A percentile compares a stretch with the other conserved stretches of the same genome.
Evolutionary conservation across 345 rosid species (phyloP).

Genomic region (Ceriops decandra): DNA sequence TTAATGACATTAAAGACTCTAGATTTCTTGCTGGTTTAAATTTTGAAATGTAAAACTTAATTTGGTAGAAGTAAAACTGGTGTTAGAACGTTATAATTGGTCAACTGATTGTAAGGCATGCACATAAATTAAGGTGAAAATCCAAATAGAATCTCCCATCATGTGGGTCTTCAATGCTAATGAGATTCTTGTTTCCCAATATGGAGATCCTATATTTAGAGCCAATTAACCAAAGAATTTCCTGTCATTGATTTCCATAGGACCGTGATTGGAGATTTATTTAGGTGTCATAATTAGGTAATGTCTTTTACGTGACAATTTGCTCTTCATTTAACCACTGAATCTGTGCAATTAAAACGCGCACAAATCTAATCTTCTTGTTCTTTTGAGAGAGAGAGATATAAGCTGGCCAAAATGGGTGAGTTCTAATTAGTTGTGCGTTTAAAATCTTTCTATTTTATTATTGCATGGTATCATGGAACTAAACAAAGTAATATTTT

Average conservation of each 20-base stretch:
- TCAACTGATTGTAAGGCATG: not conserved
- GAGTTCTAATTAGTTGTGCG: too few species aligned
- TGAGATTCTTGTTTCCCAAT: not conserved
- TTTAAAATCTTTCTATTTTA: too few species aligned
- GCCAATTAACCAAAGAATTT: not conserved
- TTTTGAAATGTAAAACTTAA: not conserved
- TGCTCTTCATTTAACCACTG: not conserved
- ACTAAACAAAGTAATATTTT: too few species aligned
- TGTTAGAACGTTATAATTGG: not conserved
- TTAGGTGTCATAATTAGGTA: not conserved
- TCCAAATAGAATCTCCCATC: constrained; percentile 17
- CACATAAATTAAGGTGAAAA: not conserved
- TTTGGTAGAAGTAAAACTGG: not conserved
- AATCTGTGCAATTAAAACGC: too few species aligned
- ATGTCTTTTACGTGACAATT: not conserved
- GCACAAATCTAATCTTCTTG: not conserved
- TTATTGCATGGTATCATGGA: too few species aligned
- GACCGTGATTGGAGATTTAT: not conserved
- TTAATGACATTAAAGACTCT: too few species aligned
- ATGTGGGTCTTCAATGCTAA: constrained; percentile 21
- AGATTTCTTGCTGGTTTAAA: not conserved
- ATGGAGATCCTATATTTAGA: not conserved
- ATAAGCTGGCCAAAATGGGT: too few species aligned
- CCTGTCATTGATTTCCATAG: not conserved
- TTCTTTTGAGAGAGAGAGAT: too few species aligned